Conservation (phyloP, 192 early-diverging fungal species). For the Podila clonocystis region DNA sequence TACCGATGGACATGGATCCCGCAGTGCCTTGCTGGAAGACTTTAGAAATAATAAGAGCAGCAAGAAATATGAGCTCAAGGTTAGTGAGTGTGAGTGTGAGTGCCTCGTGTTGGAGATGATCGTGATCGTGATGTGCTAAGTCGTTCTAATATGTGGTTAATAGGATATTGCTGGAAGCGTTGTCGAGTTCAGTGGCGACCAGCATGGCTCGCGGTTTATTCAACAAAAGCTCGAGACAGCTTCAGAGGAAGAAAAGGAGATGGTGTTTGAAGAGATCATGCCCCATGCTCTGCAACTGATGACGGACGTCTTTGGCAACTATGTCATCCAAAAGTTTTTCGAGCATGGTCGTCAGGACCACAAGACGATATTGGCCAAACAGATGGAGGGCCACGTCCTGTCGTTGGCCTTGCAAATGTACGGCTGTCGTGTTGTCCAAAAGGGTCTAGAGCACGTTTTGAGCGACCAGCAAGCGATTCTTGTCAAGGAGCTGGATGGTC, state of each 20-base stretch:
- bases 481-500: slow-evolving; percentile 92
- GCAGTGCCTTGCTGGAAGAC: slow-evolving; percentile 93
- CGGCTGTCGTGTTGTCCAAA: slow-evolving; percentile 98
- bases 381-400: slow-evolving; percentile 97
- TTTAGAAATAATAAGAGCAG: slow-evolving; percentile 96
- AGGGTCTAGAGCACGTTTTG: slow-evolving; percentile 92
- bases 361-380: slow-evolving; percentile 90
- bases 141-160: slow-evolving; percentile 1
- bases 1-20: slow-evolving; percentile 70
- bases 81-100: slow-evolving; percentile 30
- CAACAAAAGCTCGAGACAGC: slow-evolving; percentile 98
- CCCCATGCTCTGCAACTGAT: slow-evolving; percentile 92
- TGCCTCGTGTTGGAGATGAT: slow-evolving; percentile 3
- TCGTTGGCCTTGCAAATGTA: slow-evolving; percentile 98
- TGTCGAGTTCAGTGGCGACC: slow-evolving; percentile 98
- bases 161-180: slow-evolving; percentile 93
- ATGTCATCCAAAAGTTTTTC: slow-evolving; percentile 99
- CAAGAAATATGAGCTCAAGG: slow-evolving; percentile 94
- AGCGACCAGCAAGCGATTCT: slow-evolving; percentile 91
- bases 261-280: slow-evolving; percentile 96
- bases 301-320: slow-evolving; percentile 99
- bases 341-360: slow-evolving; percentile 96
- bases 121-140: slow-evolving; percentile 3
- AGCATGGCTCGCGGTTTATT: slow-evolving; percentile 98
- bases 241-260: slow-evolving; percentile 91